phyloP scores from a whole-genome alignment of 2,329 filamentous ascomycete genomes.

The Lasiodiplodia theobromae region DNA sequence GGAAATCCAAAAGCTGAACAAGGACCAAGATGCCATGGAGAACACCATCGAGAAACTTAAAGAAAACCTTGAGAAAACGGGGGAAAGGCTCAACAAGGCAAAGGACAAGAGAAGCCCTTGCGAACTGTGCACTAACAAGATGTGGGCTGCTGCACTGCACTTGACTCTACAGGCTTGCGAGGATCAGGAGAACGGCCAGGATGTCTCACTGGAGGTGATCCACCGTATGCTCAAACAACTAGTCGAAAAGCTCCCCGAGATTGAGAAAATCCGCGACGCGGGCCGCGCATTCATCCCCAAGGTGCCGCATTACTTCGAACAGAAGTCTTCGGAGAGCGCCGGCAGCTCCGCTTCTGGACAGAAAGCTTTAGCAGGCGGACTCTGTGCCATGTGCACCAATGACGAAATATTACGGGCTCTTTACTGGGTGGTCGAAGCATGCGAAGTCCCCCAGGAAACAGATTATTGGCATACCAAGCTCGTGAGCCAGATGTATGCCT shows the following conservation, averaged over 20 bases:
- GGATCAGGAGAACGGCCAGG: neutral
- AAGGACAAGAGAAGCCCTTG: neutral
- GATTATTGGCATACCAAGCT: neutral
- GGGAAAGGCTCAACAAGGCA: neutral
- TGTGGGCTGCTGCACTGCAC: neutral
- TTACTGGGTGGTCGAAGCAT: constrained; percentile 3
- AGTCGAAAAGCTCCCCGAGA: neutral
- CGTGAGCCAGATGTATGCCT: neutral
- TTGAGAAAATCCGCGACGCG: neutral
- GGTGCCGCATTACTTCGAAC: neutral
- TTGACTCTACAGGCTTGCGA: neutral
- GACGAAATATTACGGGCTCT: neutral
- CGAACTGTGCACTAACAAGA: neutral
- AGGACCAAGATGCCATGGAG: neutral
- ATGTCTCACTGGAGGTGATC: neutral
- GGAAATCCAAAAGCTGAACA: neutral
- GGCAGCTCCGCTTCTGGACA: too few species aligned
- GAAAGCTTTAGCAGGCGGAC: neutral
- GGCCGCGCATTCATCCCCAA: neutral
- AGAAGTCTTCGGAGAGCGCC: neutral
- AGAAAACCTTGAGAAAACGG: neutral
- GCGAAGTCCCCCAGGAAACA: neutral
- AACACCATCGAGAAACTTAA: neutral
- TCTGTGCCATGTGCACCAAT: constrained; percentile 1
- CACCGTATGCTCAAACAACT: neutral